Evolutionary conservation across 2,329 filamentous ascomycete genomes (phyloP), one percentile per base, ranked within the genome.

Genomic region (Cladosporium sp.): DNA sequence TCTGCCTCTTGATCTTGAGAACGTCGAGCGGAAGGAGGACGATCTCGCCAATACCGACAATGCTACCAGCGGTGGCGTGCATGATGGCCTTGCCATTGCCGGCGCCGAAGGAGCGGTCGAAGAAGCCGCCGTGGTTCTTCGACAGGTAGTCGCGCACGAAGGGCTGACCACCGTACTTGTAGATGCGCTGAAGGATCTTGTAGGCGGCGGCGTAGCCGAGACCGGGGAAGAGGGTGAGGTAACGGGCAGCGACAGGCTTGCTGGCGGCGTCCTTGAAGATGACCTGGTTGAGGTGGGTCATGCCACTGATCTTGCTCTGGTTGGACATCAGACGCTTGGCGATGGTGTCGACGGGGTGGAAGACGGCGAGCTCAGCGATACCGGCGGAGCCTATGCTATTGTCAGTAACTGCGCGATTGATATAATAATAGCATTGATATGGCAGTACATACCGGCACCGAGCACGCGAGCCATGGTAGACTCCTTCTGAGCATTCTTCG

Each of bases 241-340:
- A 97, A 79, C 97, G 97, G 73, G 83, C 84, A 64, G 85, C 85
- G 34, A 86, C 72, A 6, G 92, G 78, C 30, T 92, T 93, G 67
- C 80, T 75, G 70, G 94, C 93, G 79, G 89, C 91, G 74, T 97
- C 91, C 80, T 88, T 95, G 88, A 99, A 99, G 77, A 99, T 91
- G 80, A 99, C 93, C 70, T 87, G 82, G 82, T 96, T 98, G 75
- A 99, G 83, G 77, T 92, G 88, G 64, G 85, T 76, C 30, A 81
- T 73, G 61, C 81, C 85, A 64, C 81, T 76, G 72, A 91, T 86
- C 84, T 84, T 91, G 76, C 88, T 88, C 79, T 96, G 90, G 81
- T 99, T 97, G 88, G 93, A 97, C 95, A 99, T 99, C 81, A 99
- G 88, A 72, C 95, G 92, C 86, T 99, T 99, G 69, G 95, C 94